These are phyloP conservation scores for Trichosporon sp. DNA, from an alignment of 1,284 basidiomycete species.

Conservation along the genomic window DNA sequence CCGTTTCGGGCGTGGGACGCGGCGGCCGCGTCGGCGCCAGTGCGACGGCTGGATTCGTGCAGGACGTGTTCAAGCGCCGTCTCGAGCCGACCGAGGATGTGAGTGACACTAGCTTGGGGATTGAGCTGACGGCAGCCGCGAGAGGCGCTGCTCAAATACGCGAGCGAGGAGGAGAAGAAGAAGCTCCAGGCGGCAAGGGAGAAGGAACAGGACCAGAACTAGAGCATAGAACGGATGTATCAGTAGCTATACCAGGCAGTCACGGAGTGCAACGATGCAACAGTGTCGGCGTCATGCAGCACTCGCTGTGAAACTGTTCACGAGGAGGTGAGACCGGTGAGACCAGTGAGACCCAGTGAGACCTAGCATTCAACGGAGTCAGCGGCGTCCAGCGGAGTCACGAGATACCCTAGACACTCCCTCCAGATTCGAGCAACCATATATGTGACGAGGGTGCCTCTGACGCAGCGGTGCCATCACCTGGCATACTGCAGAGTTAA, in stretches of 20 bases:
- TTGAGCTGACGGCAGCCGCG: slow-evolving; percentile 69
- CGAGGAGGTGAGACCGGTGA: neutral
- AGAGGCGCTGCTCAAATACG: slow-evolving; percentile 93
- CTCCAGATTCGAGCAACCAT: too few species aligned
- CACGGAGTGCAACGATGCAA: too few species aligned
- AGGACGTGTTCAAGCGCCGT: slow-evolving; percentile 69
- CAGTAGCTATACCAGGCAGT: neutral
- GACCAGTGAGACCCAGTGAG: too few species aligned
- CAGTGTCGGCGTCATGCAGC: neutral
- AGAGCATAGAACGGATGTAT: neutral
- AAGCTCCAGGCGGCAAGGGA: slow-evolving; percentile 24
- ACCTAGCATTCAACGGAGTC: too few species aligned
- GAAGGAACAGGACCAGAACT: neutral
- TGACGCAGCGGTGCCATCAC: neutral
- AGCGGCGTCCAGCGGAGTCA: too few species aligned
- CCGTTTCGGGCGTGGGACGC: slow-evolving; percentile 84
- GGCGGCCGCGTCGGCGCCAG: slow-evolving; percentile 93
- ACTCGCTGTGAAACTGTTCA: neutral
- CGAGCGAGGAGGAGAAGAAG: slow-evolving; percentile 65
- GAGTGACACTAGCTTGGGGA: slow-evolving; percentile 58
- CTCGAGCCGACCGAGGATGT: slow-evolving; percentile 75
- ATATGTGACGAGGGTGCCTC: too few species aligned
- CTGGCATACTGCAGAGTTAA: neutral
- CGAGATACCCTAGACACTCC: too few species aligned
- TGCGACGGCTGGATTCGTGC: slow-evolving; percentile 92